Conservation (phyloP, 2,329 filamentous ascomycete genomes). For the Raffaelea ambrosiae region DNA sequence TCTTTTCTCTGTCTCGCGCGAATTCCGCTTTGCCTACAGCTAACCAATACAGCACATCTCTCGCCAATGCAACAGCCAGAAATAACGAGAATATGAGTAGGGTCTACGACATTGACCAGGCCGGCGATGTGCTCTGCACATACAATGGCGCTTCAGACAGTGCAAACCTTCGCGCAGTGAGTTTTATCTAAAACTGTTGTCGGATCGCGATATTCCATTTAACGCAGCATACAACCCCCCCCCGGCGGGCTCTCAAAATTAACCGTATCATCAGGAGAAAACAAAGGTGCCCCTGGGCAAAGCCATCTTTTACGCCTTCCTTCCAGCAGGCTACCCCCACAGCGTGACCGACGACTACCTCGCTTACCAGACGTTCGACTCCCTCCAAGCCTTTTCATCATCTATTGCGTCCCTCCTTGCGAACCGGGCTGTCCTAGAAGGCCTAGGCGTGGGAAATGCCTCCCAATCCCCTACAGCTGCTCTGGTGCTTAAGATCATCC, state of each 20-base stretch:
- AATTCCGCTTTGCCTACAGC: neutral
- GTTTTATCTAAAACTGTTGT: too few species aligned
- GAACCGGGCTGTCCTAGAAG: conserved; percentile 71
- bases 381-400: conserved; percentile 75
- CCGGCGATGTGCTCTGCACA: conserved; percentile 27
- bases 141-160: conserved; percentile 17
- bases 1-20: too few species aligned
- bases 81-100: conserved; percentile 16
- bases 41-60: neutral
- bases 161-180: conserved; percentile 17
- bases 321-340: conserved; percentile 81
- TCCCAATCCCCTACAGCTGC: conserved; percentile 71
- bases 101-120: conserved; percentile 27
- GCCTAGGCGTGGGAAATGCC: conserved; percentile 75
- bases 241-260: too few species aligned
- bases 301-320: conserved; percentile 58
- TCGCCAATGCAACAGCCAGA: neutral
- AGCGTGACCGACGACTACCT: conserved; percentile 82
- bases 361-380: conserved; percentile 63
- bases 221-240: too few species aligned
- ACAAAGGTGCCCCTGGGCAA: conserved; percentile 27
- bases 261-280: conserved; percentile 18
- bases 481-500: conserved; percentile 72
- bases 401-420: conserved; percentile 74
- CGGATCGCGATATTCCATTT: too few species aligned